phyloP scores from a whole-genome alignment of 2,329 filamentous ascomycete genomes.

The Colletotrichum eremochloae region DNA sequence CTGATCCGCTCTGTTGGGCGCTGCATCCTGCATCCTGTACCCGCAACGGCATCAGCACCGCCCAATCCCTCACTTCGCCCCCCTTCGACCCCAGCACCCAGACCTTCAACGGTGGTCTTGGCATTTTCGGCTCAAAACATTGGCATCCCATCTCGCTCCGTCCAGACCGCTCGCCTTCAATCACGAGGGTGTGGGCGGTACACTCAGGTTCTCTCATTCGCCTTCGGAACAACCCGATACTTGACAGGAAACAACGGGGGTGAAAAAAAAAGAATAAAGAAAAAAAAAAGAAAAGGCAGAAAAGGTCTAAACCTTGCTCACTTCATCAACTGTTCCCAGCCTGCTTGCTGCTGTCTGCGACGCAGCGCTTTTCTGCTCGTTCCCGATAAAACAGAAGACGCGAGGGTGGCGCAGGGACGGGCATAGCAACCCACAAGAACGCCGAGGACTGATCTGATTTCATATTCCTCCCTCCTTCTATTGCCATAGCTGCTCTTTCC shows the following conservation, averaged over 20 bases:
- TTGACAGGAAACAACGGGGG: not conserved
- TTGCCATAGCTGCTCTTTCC: not conserved
- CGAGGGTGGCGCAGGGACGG: not conserved
- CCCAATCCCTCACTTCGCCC: not conserved
- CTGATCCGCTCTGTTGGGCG: not conserved
- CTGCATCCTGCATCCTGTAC: not conserved
- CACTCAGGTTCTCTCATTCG: not conserved
- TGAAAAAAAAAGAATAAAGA: not conserved
- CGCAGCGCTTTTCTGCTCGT: not conserved
- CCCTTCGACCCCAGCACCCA: conserved; percentile 7
- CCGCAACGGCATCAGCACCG: not conserved
- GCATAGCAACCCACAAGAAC: not conserved
- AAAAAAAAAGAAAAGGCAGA: not conserved
- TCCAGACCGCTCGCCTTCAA: not conserved
- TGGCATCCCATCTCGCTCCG: conserved; percentile 33
- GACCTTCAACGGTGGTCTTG: conserved; percentile 28
- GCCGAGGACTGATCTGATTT: not conserved
- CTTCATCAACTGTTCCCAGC: not conserved
- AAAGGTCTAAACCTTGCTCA: not conserved
- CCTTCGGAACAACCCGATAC: not conserved
- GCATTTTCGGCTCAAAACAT: conserved; percentile 28
- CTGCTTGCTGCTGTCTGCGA: not conserved
- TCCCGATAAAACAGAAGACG: not conserved
- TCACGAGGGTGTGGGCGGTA: conserved; percentile 5
- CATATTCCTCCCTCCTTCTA: not conserved